phyloP scores from a whole-genome alignment of 2,329 filamentous ascomycete species.

The Botrytis sinoallii region DNA sequence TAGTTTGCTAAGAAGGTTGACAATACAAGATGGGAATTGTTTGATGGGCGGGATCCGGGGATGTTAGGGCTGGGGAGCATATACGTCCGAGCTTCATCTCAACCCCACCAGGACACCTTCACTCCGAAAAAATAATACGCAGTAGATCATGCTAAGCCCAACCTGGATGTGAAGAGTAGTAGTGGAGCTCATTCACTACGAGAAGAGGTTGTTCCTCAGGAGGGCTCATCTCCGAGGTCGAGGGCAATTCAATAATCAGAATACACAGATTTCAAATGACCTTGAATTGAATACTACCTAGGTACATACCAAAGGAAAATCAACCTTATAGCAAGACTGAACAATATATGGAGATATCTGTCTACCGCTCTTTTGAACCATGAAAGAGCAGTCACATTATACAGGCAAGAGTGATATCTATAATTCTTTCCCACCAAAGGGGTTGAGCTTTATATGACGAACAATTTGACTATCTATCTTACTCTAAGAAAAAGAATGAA shows the following conservation, averaged over 20 bases:
- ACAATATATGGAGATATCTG: not conserved
- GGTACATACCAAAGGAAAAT: not conserved
- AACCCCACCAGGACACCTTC: not conserved
- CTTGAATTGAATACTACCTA: not conserved
- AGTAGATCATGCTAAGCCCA: not conserved
- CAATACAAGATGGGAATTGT: not conserved
- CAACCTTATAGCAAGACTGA: not conserved
- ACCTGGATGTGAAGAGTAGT: not conserved
- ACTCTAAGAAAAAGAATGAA: not conserved
- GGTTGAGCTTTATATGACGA: not conserved
- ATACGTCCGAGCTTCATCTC: not conserved
- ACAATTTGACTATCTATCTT: not conserved
- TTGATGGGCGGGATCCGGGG: constrained; percentile 1
- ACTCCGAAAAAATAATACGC: not conserved
- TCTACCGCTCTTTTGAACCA: not conserved
- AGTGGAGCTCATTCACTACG: not conserved
- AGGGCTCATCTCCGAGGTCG: not conserved
- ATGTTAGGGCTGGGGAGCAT: not conserved
- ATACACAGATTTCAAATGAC: not conserved
- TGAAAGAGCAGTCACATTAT: not conserved
- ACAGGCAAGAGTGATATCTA: not conserved
- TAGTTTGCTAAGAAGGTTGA: not conserved
- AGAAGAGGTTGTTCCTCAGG: not conserved
- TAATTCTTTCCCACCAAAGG: too few relatives aligned
- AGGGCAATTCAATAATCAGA: too few relatives aligned